phyloP scores from a whole-genome alignment of 1,284 basidiomycete genomes.

The Phaffia rhodozyma region DNA sequence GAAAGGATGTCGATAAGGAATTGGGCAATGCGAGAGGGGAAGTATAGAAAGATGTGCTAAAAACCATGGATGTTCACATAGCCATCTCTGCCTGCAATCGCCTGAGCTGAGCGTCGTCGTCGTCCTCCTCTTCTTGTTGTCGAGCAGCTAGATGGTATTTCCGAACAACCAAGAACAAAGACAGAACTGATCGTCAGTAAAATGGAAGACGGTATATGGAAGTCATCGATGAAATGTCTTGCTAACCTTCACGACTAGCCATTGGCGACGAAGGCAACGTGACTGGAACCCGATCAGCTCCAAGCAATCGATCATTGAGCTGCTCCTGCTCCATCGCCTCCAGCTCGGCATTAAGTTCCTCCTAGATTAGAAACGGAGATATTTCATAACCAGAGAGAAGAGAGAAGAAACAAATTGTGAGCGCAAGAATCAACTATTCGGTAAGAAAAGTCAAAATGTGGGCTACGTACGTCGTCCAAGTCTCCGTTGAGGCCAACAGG shows the following conservation, averaged over 20 bases:
- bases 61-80: constrained; percentile 43
- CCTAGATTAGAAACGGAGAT: constrained; percentile 40
- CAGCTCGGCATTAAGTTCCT: constrained; percentile 70
- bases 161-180: background rate
- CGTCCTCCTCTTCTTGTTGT: constrained; percentile 59
- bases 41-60: too few species aligned
- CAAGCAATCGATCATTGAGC: constrained; percentile 74
- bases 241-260: constrained; percentile 44
- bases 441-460: constrained; percentile 15
- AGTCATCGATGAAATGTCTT: background rate
- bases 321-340: constrained; percentile 85
- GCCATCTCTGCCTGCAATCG: constrained; percentile 84
- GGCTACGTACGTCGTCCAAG: constrained; percentile 54
- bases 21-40: too few species aligned
- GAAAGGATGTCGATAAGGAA: too few species aligned
- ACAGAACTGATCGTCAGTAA: background rate
- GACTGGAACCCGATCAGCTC: constrained; percentile 79
- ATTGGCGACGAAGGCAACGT: constrained; percentile 61
- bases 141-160: constrained; percentile 29
- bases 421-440: background rate
- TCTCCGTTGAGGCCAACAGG: constrained; percentile 54
- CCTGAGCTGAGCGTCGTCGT: constrained; percentile 85
- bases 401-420: background rate
- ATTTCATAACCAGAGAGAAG: background rate
- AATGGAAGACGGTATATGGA: background rate